Percentiles rank a stretch among this genome's conserved stretches.
Evolutionary conservation across 371 early-diverging fungal species (phyloP).

Genomic region (Circinella minor): DNA sequence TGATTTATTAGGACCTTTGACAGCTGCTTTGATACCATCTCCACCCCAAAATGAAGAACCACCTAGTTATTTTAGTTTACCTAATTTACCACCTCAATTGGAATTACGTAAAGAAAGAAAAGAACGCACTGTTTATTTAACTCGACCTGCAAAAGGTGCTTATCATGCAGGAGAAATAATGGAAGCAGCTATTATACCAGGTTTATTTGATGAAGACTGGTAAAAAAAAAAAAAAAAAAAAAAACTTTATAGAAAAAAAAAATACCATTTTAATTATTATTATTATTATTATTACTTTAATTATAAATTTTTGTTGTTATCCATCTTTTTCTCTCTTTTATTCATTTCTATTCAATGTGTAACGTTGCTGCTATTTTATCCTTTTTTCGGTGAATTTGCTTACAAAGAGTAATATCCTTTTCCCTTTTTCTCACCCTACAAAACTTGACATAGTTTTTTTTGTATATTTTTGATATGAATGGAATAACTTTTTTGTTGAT

Average conservation of each 20-base stretch:
- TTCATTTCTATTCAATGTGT: background rate
- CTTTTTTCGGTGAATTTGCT: conserved; percentile 1
- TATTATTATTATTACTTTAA: too few species aligned
- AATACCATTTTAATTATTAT: background rate
- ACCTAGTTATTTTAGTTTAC: conserved; percentile 48
- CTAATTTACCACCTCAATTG: conserved; percentile 39
- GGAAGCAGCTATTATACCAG: conserved; percentile 36
- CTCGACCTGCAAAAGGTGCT: conserved; percentile 37
- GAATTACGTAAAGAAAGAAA: conserved; percentile 37
- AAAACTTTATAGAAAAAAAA: background rate
- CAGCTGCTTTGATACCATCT: conserved; percentile 27
- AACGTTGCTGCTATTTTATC: background rate
- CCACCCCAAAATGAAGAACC: conserved; percentile 47
- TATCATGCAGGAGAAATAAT: conserved; percentile 28
- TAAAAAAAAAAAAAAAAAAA: background rate
- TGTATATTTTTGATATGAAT: too few species aligned
- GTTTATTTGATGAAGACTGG: conserved; percentile 28
- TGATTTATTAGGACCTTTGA: conserved; percentile 27
- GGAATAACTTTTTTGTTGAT: too few species aligned
- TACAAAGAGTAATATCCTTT: background rate
- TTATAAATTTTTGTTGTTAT: too few species aligned
- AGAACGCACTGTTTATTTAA: conserved; percentile 40
- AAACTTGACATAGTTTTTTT: background rate
- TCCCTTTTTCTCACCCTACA: background rate
- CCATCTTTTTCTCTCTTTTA: too few species aligned